phyloP scores from a whole-genome alignment of 1,284 basidiomycete species.

The Leccinum laetum region DNA sequence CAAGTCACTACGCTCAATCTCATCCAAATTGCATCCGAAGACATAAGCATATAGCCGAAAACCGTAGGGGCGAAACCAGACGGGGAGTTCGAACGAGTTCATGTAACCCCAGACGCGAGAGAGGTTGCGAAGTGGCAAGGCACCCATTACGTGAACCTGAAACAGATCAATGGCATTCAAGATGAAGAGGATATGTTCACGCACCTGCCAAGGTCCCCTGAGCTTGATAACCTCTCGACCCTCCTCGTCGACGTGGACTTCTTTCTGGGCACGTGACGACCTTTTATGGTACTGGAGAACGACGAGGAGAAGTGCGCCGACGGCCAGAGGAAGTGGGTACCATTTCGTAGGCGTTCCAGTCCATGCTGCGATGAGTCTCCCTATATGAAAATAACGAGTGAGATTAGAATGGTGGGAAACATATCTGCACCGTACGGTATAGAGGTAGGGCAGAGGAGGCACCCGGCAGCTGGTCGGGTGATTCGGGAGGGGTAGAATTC shows the following conservation, averaged over 20 bases:
- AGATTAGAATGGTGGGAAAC: neutral
- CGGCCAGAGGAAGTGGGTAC: conserved; percentile 93
- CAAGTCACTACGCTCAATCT: conserved; percentile 83
- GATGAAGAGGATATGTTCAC: conserved; percentile 24
- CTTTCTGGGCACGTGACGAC: conserved; percentile 45
- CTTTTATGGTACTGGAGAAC: conserved; percentile 80
- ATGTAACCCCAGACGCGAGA: conserved; percentile 97
- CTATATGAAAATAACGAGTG: conserved; percentile 28
- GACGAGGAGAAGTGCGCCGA: conserved; percentile 87
- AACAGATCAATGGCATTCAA: conserved; percentile 7
- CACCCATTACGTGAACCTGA: conserved; percentile 94
- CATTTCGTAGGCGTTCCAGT: conserved; percentile 89
- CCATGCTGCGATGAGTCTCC: conserved; percentile 75
- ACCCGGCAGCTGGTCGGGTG: conserved; percentile 27
- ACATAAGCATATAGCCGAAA: conserved; percentile 83
- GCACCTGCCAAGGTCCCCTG: conserved; percentile 94
- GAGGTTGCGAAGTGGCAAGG: conserved; percentile 91
- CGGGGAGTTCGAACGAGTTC: conserved; percentile 89
- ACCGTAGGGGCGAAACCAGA: conserved; percentile 92
- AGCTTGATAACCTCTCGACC: conserved; percentile 73
- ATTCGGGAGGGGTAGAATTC: conserved; percentile 29
- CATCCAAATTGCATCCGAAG: conserved; percentile 95
- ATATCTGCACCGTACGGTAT: conserved; percentile 43
- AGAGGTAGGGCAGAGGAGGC: conserved; percentile 42
- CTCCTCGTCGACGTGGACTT: conserved; percentile 75